Conservation (phyloP, 192 early-diverging fungal genomes). For the Linnemannia exigua region DNA sequence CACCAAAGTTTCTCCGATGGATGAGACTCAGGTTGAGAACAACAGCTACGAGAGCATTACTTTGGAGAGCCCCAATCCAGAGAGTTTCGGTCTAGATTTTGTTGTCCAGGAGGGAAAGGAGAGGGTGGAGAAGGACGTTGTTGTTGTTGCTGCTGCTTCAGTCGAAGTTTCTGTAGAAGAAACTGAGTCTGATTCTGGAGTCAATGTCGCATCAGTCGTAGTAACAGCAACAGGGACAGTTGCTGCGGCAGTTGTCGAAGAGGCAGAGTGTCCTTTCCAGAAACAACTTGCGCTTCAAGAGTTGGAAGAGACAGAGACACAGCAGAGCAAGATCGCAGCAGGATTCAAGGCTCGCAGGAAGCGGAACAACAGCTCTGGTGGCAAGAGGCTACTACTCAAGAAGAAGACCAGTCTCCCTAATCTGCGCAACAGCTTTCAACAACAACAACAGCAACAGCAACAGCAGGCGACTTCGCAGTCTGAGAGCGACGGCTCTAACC, state of each 20-base stretch:
- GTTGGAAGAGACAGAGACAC: background rate
- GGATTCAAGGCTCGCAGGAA: slow-evolving; percentile 29
- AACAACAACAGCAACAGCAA: slow-evolving; percentile 11
- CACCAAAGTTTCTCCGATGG: background rate
- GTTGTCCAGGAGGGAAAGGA: background rate
- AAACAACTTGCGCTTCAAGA: slow-evolving; percentile 32
- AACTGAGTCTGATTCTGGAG: no score
- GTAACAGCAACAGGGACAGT: background rate
- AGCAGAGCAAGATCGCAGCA: background rate
- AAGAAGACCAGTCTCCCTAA: slow-evolving; percentile 29
- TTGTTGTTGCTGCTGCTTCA: background rate
- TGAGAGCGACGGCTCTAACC: background rate
- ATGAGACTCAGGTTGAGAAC: background rate
- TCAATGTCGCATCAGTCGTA: background rate
- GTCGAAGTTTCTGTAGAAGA: background rate
- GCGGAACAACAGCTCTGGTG: slow-evolving; percentile 32
- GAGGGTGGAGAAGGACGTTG: background rate
- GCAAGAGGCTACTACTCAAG: slow-evolving; percentile 40
- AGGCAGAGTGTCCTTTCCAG: slow-evolving; percentile 21
- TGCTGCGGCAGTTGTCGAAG: background rate
- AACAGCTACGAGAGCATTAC: background rate
- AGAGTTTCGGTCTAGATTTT: background rate
- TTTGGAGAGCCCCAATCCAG: background rate
- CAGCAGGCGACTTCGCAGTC: background rate
- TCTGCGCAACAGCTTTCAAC: slow-evolving; percentile 24